Percentiles rank a stretch among this genome's conserved stretches.
Conservation (phyloP, 1,284 basidiomycete genomes). For the Cutaneotrichosporon spelunceum region DNA sequence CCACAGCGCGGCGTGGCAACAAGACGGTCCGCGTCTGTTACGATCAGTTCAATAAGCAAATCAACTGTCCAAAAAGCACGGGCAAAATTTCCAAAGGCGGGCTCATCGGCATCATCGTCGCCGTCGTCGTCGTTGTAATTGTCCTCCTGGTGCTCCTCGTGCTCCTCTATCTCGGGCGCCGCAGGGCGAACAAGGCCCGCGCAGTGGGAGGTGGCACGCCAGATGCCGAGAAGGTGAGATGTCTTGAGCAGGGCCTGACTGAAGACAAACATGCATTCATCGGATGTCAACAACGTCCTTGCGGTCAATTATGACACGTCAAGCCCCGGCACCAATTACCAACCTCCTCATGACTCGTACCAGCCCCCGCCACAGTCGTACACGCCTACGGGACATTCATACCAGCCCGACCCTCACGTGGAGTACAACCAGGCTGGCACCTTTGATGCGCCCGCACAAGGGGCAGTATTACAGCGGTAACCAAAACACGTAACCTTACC, state of each 20-base stretch:
- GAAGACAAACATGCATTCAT: not conserved
- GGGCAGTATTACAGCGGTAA: no score
- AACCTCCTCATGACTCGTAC: not conserved
- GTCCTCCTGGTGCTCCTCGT: not conserved
- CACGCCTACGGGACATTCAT: no score
- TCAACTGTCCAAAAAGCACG: not conserved
- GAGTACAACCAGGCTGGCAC: no score
- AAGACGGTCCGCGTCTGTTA: not conserved
- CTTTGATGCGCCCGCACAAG: no score
- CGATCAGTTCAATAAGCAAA: not conserved
- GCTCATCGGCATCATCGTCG: not conserved
- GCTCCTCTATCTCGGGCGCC: not conserved
- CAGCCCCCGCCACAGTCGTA: not conserved
- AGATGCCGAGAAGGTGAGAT: not conserved
- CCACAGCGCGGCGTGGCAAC: not conserved
- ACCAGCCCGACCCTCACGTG: not conserved
- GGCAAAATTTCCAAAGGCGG: no score
- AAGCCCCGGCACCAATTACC: not conserved
- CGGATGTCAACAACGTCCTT: not conserved
- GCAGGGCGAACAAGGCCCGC: not conserved
- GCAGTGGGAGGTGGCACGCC: not conserved
- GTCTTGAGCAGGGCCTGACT: not conserved
- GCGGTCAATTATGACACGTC: not conserved
- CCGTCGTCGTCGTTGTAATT: not conserved
- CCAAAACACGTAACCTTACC: no score